Base-by-base conservation (phyloP, 2,329 filamentous ascomycete species). In the Aaosphaeria pasadenensis region DNA sequence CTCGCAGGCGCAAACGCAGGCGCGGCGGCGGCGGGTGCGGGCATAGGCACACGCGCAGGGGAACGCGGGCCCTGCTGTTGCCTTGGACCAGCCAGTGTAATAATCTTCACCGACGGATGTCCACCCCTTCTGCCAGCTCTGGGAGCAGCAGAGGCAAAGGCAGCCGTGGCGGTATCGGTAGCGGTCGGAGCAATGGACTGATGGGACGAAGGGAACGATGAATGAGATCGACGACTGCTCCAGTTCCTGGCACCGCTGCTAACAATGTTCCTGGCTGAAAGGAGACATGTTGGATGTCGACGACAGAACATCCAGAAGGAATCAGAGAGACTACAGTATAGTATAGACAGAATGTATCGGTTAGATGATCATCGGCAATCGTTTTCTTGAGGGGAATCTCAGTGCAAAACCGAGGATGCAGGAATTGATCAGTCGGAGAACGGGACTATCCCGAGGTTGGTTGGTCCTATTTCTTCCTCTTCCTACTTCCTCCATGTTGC, bases 81-180 rank as follows among this genome's bases (percentile, higher is more conserved):
- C 42, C 53, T 57, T 62, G 62, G 60, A 61, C 59, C 56, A 57
- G 68, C 69, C 69, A 71, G 66, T 48, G 66, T 71, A 59, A 66
- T 59, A 53, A 71, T 63, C 62, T 60, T 67, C 61, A 66, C 57
- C 49, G 61, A 57, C 54, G 59, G 52, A 51, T 53, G 66, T 64
- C 64, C 66, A 24, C 17, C 17, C 17, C 17, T 24, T 24, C 17
- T 24, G 17, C 17, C 17, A 24, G 17, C 17, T 24, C 17, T 24
- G 17, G 17, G 17, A 24, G 17, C 17, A 24, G 17, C 17, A 24
- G 17, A 24, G 17, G 17, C 17, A 24, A 24, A 24, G 17, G 17
- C 17, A 24, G 17, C 17, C 17, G 17, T 24, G 17, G 17, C 17
- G 17, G 17, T 24, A 24, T 24, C 17, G 17, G 17, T 24, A 24